Evolutionary conservation across 2,329 filamentous ascomycete species (phyloP), one percentile per base, ranked within the genome.

Genomic region (Aureobasidium sp.): DNA sequence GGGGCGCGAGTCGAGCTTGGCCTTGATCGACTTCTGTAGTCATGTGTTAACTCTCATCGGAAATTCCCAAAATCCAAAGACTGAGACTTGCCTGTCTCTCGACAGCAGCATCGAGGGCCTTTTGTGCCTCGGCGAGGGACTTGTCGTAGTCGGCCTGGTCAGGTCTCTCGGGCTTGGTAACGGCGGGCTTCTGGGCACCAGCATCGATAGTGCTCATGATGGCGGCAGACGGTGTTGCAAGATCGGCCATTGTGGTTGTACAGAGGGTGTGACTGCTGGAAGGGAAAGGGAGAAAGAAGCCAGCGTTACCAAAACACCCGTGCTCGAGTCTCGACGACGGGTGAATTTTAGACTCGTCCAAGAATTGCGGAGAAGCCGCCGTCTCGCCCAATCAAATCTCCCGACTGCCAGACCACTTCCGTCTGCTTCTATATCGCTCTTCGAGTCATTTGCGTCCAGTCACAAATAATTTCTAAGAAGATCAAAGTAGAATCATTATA

Each of bases 141-240:
- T 86, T 83, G 79, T 96, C 91, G 81, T 87, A 99, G 68, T 82
- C 79, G 67, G 87, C 88, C 79, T 94, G 89, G 75, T 97, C 90
- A 50, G 94, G 94, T 82, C 89, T 91, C 77, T 89, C 84, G 59
- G 92, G 91, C 78, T 86, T 91, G 71, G 78, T 71, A 41, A 72
- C 64, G 42, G 73, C 68, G 64, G 75, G 71, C 21, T 67, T 61
- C 64, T 68, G 68, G 55, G 72, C 66, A 63, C 70, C 58, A 39
- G 72, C 65, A 63, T 70, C 69, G 62, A 67, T 63, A 51, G 72
- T 68, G 62, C 70, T 66, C 68, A 70, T 69, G 61, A 69, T 68
- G 37, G 73, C 68, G 59, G 73, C 70, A 47, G 73, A 67, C 41
- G 73, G 70, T 48, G 74, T 74, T 62, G 73, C 73, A 61, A 74